A percentile compares a stretch with the other conserved stretches of the same genome.
Evolutionary conservation across 2,329 filamentous ascomycete genomes (phyloP).

Genomic region (Epichloe bromicola): DNA sequence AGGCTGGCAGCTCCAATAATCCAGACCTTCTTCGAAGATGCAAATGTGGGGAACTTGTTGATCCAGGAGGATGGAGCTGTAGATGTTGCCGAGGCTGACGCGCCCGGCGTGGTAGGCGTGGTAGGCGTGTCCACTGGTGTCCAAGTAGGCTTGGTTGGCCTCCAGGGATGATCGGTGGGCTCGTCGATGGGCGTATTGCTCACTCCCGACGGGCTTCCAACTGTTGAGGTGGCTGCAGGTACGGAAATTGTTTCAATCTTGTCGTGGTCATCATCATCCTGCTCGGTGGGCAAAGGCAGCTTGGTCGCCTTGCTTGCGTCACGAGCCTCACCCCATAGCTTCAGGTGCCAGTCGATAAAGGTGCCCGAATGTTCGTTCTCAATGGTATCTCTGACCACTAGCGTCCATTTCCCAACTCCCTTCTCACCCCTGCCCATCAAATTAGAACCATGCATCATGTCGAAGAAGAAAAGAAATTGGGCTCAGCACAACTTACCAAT

Average conservation of each 20-base stretch:
- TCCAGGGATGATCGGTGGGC: slow-evolving; percentile 51
- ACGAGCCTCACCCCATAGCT: slow-evolving; percentile 83
- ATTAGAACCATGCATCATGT: slow-evolving; percentile 17
- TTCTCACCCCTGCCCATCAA: slow-evolving; percentile 58
- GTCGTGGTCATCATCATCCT: slow-evolving; percentile 75
- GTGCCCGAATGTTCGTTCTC: slow-evolving; percentile 65
- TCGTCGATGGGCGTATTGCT: slow-evolving; percentile 26
- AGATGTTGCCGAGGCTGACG: neutral
- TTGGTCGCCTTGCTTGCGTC: slow-evolving; percentile 59
- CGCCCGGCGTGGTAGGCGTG: neutral
- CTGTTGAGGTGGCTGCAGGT: slow-evolving; percentile 20
- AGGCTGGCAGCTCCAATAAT: slow-evolving; percentile 79
- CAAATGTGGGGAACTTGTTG: slow-evolving; percentile 83
- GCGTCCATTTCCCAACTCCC: slow-evolving; percentile 79
- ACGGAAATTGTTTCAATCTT: slow-evolving; percentile 35
- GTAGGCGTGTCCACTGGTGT: neutral
- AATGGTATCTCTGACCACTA: slow-evolving; percentile 74
- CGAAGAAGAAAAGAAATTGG: neutral
- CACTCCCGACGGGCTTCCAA: slow-evolving; percentile 34
- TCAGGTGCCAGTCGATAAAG: slow-evolving; percentile 86
- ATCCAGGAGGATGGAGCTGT: slow-evolving; percentile 52
- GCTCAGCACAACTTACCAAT: slow-evolving; percentile 52
- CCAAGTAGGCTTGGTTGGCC: slow-evolving; percentile 37
- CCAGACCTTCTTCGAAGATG: slow-evolving; percentile 81
- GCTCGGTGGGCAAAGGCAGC: slow-evolving; percentile 68